Conservation (phyloP, 2,329 filamentous ascomycete species). For the Aspergillus novoparasiticus region DNA sequence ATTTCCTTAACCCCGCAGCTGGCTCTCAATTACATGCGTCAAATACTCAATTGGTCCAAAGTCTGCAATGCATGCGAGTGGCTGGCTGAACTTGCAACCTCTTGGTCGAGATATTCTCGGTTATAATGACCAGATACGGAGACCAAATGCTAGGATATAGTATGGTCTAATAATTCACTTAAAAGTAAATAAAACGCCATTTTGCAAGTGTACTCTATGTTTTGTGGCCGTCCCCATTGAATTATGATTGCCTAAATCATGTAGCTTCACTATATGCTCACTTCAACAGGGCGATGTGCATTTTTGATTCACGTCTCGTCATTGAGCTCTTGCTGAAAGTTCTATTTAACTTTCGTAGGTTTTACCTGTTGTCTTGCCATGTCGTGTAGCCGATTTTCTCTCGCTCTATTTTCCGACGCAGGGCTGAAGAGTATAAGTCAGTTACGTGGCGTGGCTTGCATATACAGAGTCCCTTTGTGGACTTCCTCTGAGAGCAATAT, state of each 20-base stretch:
- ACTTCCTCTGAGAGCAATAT: not conserved
- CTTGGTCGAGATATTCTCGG: not conserved
- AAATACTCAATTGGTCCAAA: not conserved
- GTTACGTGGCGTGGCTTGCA: not conserved
- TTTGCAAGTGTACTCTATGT: fast-evolving
- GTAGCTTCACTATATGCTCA: not conserved
- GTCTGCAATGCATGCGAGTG: not conserved
- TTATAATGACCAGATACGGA: not conserved
- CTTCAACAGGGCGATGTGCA: not conserved
- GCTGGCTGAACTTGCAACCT: not conserved
- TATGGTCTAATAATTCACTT: not conserved
- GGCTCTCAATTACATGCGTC: not conserved
- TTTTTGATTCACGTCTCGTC: not conserved
- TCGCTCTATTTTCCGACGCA: not conserved
- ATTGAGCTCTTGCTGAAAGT: not conserved
- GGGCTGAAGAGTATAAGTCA: not conserved
- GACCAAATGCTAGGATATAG: not conserved
- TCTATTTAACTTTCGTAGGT: not conserved
- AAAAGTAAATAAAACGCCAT: not conserved
- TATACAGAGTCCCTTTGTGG: not conserved
- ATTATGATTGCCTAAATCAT: not conserved
- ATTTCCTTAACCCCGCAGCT: not conserved
- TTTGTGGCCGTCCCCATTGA: not conserved
- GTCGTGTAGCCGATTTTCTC: not conserved
- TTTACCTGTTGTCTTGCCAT: not conserved